phyloP scores from a whole-genome alignment of 2,329 filamentous ascomycete species.

The Microcyclospora pomicola region DNA sequence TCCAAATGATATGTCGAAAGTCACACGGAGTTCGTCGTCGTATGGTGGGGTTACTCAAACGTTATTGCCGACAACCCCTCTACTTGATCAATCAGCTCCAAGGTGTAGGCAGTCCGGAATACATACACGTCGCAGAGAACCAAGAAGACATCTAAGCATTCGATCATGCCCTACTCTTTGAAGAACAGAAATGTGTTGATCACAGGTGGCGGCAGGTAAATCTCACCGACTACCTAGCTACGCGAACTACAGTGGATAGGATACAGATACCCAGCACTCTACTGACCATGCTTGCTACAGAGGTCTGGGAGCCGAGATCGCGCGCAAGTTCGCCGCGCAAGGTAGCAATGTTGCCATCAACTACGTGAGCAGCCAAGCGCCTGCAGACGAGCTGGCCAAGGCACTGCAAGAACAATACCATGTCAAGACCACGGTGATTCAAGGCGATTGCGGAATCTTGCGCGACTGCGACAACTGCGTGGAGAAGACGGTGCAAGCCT shows the following conservation, averaged over 20 bases:
- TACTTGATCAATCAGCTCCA: too few relatives aligned
- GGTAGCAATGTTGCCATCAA: constrained; percentile 61
- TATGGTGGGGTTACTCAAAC: too few relatives aligned
- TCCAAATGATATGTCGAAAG: too few relatives aligned
- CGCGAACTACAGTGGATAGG: constrained; percentile 1
- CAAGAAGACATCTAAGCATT: too few relatives aligned
- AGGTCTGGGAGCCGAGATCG: constrained; percentile 57
- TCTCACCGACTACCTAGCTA: background rate
- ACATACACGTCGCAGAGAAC: too few relatives aligned
- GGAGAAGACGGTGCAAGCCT: constrained; percentile 40
- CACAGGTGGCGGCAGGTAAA: constrained; percentile 49
- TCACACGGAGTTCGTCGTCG: too few relatives aligned
- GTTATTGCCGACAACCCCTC: too few relatives aligned
- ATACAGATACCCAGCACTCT: constrained; percentile 1
- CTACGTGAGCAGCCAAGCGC: constrained; percentile 48
- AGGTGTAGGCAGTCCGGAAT: too few relatives aligned
- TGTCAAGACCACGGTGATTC: constrained; percentile 41
- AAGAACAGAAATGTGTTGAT: constrained; percentile 49
- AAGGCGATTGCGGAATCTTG: constrained; percentile 51
- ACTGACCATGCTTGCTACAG: constrained; percentile 28
- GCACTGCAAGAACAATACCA: constrained; percentile 40
- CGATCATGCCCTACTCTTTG: constrained; percentile 48
- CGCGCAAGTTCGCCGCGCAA: constrained; percentile 51
- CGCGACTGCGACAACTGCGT: constrained; percentile 48
- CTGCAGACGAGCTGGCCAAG: constrained; percentile 45